Conservation (phyloP, 495 filamentous ascomycete genomes). For the Xylaria flabelliformis region DNA sequence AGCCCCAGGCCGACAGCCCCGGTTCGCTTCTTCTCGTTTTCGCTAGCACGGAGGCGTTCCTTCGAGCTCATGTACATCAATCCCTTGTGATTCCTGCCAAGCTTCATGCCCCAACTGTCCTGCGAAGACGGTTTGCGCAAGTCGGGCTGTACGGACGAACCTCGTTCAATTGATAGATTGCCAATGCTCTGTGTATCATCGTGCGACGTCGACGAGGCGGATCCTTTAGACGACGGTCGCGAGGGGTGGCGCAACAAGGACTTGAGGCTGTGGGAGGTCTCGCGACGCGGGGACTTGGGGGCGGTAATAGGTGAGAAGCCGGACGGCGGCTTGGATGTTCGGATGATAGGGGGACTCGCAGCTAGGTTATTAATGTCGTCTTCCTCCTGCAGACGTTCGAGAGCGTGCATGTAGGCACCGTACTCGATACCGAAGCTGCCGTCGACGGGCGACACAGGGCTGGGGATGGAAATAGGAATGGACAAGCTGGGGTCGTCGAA, state of each 20-base stretch:
- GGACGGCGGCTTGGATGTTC: conserved; percentile 82
- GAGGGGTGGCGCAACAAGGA: conserved; percentile 50
- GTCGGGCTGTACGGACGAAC: conserved; percentile 47
- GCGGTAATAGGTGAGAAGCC: conserved; percentile 73
- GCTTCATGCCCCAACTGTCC: conserved; percentile 62
- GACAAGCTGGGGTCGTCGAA: conserved; percentile 68
- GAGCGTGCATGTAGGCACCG: conserved; percentile 59
- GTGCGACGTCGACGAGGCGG: conserved; percentile 52
- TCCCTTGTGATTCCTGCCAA: conserved; percentile 54
- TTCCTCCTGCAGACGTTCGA: conserved; percentile 63
- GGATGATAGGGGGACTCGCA: conserved; percentile 80
- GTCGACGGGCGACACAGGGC: conserved; percentile 47
- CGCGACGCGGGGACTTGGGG: conserved; percentile 57
- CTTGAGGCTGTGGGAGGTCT: conserved; percentile 40
- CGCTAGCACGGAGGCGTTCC: conserved; percentile 60
- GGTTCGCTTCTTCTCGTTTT: conserved; percentile 57
- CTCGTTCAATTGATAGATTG: conserved; percentile 63
- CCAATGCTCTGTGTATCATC: conserved; percentile 65
- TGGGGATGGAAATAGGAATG: conserved; percentile 55
- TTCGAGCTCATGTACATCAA: conserved; percentile 68
- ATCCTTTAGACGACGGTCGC: conserved; percentile 60
- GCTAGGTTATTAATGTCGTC: conserved; percentile 62
- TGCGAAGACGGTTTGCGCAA: conserved; percentile 54
- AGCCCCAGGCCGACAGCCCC: conserved; percentile 43
- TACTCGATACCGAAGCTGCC: conserved; percentile 77